Conservation (phyloP, 2,329 filamentous ascomycete species). For the Nemania abortiva region DNA sequence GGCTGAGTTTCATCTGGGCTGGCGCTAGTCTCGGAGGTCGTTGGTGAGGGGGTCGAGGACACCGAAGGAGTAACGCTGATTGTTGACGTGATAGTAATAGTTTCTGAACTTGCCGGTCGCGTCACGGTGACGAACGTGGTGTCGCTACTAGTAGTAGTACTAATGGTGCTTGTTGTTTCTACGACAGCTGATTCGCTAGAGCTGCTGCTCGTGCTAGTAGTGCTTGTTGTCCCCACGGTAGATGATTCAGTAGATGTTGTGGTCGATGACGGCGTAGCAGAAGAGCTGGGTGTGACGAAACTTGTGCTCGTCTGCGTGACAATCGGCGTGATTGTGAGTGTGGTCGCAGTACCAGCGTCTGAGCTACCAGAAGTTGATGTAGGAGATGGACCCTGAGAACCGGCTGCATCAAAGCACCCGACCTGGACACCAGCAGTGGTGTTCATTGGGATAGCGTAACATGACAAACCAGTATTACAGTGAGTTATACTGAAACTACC, state of each 20-base stretch:
- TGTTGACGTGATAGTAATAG: slow-evolving; percentile 25
- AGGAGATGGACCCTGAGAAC: slow-evolving; percentile 30
- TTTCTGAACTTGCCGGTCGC: slow-evolving; percentile 31
- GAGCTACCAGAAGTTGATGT: slow-evolving; percentile 27
- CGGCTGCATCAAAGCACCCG: slow-evolving; percentile 58
- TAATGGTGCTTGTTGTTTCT: slow-evolving; percentile 3
- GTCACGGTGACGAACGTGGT: slow-evolving; percentile 36
- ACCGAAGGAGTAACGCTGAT: slow-evolving; percentile 4
- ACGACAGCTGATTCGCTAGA: slow-evolving; percentile 22
- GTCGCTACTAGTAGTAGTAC: not conserved
- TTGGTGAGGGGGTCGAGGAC: slow-evolving; percentile 5
- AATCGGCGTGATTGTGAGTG: slow-evolving; percentile 45
- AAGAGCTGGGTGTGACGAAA: slow-evolving; percentile 6
- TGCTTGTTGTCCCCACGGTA: slow-evolving; percentile 1
- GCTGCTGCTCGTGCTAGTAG: slow-evolving; percentile 4
- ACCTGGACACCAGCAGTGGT: slow-evolving; percentile 61
- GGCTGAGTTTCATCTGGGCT: not conserved
- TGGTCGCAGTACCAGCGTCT: slow-evolving; percentile 31
- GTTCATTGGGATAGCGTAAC: slow-evolving; percentile 68
- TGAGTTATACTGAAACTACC: slow-evolving; percentile 58
- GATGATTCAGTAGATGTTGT: slow-evolving; percentile 26
- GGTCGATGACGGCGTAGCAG: slow-evolving; percentile 13
- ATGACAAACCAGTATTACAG: slow-evolving; percentile 56
- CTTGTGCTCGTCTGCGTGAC: slow-evolving; percentile 44
- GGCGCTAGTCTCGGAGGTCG: slow-evolving; percentile 8